These are phyloP conservation scores for Bacterosira constricta DNA, from an alignment of 108 stramenopile species.

Conservation along the genomic window DNA sequence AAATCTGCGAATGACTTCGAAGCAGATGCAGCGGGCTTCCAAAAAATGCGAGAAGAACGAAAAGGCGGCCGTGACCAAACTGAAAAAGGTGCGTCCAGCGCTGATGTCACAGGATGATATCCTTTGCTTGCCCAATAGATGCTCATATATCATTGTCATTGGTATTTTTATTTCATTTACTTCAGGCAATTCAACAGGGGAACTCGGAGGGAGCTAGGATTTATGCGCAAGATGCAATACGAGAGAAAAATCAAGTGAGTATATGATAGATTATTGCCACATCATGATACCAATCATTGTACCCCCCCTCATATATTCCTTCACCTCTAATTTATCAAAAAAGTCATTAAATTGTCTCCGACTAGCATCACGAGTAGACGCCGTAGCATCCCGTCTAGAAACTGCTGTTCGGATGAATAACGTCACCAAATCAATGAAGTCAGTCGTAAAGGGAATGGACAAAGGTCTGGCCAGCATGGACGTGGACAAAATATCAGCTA, in stretches of 20 bases:
- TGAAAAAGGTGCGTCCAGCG: constrained; percentile 81
- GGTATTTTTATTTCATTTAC: constrained; percentile 5
- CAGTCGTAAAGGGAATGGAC: constrained; percentile 95
- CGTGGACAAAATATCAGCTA: constrained; percentile 87
- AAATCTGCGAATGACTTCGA: constrained; percentile 93
- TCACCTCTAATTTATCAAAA: too few species aligned
- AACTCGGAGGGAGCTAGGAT: constrained; percentile 96
- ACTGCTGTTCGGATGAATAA: constrained; percentile 96
- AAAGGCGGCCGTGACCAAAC: constrained; percentile 82
- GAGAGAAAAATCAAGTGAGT: constrained; percentile 94
- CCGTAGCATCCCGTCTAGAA: constrained; percentile 94
- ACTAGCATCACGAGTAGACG: constrained; percentile 93
- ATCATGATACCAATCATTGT: too few species aligned
- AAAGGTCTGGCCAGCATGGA: constrained; percentile 91
- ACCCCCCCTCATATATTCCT: not conserved
- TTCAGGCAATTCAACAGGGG: constrained; percentile 85
- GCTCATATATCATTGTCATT: not conserved
- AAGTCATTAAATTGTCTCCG: constrained; percentile 88
- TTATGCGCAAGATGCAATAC: constrained; percentile 98
- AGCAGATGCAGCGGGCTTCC: constrained; percentile 93
- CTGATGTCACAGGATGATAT: not conserved
- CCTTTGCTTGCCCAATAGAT: not conserved
- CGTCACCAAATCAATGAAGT: constrained; percentile 90
- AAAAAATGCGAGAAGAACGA: constrained; percentile 98
- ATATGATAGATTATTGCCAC: not conserved